These are phyloP conservation scores for Setaria italica DNA, from an alignment of 202 grass and related monocot genomes.

Conservation along the genomic window DNA sequence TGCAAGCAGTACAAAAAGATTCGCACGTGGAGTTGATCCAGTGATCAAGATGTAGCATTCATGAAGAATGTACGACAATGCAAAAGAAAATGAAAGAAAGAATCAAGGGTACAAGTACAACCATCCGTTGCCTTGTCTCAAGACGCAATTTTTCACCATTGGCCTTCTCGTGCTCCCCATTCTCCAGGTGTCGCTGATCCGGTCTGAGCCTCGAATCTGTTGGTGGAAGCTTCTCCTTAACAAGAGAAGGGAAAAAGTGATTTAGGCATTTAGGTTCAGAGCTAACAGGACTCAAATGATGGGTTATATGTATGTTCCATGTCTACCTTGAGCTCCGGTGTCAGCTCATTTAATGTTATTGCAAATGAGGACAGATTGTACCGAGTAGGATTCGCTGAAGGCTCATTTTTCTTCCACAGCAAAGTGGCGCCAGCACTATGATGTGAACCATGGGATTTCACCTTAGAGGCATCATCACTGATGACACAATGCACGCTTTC, in stretches of 20 bases:
- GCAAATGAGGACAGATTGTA: slow-evolving; percentile 86
- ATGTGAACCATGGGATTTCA: slow-evolving; percentile 37
- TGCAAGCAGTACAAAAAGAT: background rate
- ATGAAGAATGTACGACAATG: background rate
- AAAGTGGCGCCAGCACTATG: slow-evolving; percentile 52
- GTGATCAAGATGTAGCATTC: background rate
- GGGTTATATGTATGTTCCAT: slow-evolving; percentile 11
- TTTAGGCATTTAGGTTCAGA: slow-evolving; percentile 42
- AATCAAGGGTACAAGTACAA: slow-evolving; percentile 19
- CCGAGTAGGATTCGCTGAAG: slow-evolving; percentile 66
- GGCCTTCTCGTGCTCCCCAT: slow-evolving; percentile 57
- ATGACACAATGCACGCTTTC: slow-evolving; percentile 59
- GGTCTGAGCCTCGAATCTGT: slow-evolving; percentile 83
- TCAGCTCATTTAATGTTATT: slow-evolving; percentile 86
- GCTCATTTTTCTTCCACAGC: slow-evolving; percentile 75
- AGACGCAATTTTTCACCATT: slow-evolving; percentile 60
- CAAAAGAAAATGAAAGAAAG: background rate
- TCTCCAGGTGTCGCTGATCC: slow-evolving; percentile 68
- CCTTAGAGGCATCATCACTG: slow-evolving; percentile 45
- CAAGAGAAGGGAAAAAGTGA: background rate
- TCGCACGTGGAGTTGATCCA: slow-evolving; percentile 8
- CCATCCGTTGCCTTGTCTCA: slow-evolving; percentile 63
- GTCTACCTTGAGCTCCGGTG: slow-evolving; percentile 73
- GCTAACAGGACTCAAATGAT: slow-evolving; percentile 26
- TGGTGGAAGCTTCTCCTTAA: slow-evolving; percentile 80